Percentiles rank a stretch among this genome's conserved stretches.
Conservation (phyloP, 352 stramenopile genomes). For the Phytopythium mirpurense region DNA sequence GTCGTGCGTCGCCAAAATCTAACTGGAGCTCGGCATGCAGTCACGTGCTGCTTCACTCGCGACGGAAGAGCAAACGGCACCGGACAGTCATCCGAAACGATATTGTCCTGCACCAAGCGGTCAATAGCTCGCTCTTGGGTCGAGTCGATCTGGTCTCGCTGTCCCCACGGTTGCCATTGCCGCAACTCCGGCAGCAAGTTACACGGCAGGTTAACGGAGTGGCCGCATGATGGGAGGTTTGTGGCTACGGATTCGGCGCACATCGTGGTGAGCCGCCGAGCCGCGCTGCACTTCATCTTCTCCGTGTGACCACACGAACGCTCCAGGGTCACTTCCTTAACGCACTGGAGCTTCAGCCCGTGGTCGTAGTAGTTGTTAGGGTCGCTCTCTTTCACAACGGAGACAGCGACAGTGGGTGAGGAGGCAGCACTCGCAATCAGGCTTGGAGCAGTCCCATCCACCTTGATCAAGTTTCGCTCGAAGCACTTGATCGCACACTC, state of each 20-base stretch:
- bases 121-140: slow-evolving; percentile 9
- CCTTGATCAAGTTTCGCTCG: slow-evolving; percentile 17
- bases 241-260: slow-evolving; percentile 30
- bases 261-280: slow-evolving; percentile 17
- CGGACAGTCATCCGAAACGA: slow-evolving; percentile 33
- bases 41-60: slow-evolving; percentile 21
- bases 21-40: slow-evolving; percentile 29
- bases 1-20: slow-evolving; percentile 28
- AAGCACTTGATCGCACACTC: slow-evolving; percentile 46
- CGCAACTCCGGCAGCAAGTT: slow-evolving; percentile 18
- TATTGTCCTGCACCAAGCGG: slow-evolving; percentile 24
- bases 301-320: slow-evolving; percentile 38
- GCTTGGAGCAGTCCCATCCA: not conserved
- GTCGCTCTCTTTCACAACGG: slow-evolving; percentile 25
- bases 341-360: slow-evolving; percentile 41
- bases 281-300: slow-evolving; percentile 46
- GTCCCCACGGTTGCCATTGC: slow-evolving; percentile 48
- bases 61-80: slow-evolving; percentile 18
- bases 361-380: slow-evolving; percentile 30
- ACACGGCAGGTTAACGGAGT: slow-evolving; percentile 38
- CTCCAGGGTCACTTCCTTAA: slow-evolving; percentile 21
- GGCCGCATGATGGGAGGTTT: slow-evolving; percentile 36
- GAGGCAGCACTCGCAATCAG: not conserved
- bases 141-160: not conserved
- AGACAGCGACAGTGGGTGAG: slow-evolving; percentile 4